A percentile compares a stretch with the other conserved stretches of the same genome.
Evolutionary conservation across 352 stramenopile genomes (phyloP).

Genomic region (Phytophthora ramorum): DNA sequence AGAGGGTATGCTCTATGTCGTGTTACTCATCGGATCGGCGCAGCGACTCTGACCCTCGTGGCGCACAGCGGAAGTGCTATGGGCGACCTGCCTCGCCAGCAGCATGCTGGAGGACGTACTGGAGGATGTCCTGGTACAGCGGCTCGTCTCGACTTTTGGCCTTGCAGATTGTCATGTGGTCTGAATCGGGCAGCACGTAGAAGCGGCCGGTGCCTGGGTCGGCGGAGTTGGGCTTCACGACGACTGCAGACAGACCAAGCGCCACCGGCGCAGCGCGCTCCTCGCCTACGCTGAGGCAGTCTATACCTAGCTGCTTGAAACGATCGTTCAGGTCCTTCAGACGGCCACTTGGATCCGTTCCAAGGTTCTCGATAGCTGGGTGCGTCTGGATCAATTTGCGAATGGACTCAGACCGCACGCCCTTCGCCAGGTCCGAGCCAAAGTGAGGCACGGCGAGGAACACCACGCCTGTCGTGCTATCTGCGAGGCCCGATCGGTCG

Average conservation of each 20-base stretch:
- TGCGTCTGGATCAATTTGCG: slow-evolving; percentile 78
- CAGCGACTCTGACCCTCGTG: slow-evolving; percentile 9
- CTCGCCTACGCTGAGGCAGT: slow-evolving; percentile 80
- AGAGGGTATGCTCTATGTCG: slow-evolving; percentile 28
- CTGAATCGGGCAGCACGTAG: slow-evolving; percentile 58
- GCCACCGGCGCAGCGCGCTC: slow-evolving; percentile 63
- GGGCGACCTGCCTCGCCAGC: neutral
- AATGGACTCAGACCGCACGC: slow-evolving; percentile 70
- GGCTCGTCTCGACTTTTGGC: slow-evolving; percentile 64
- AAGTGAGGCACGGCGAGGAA: slow-evolving; percentile 89
- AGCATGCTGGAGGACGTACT: slow-evolving; percentile 42
- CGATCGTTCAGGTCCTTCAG: slow-evolving; percentile 72
- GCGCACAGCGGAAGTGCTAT: slow-evolving; percentile 19
- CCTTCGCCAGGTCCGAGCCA: slow-evolving; percentile 75
- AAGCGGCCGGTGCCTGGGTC: slow-evolving; percentile 78
- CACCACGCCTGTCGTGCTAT: slow-evolving; percentile 64
- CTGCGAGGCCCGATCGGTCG: slow-evolving; percentile 33
- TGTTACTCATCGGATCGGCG: slow-evolving; percentile 24
- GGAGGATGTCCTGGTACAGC: slow-evolving; percentile 68
- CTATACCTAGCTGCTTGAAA: slow-evolving; percentile 70
- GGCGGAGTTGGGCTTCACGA: slow-evolving; percentile 80
- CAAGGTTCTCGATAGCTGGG: slow-evolving; percentile 77
- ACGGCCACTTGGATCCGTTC: slow-evolving; percentile 55
- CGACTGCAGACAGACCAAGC: slow-evolving; percentile 74
- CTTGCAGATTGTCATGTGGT: slow-evolving; percentile 92